Evolutionary conservation across 768 basidiomycete genomes (phyloP).

Genomic region (Infundibulicybe gibba): DNA sequence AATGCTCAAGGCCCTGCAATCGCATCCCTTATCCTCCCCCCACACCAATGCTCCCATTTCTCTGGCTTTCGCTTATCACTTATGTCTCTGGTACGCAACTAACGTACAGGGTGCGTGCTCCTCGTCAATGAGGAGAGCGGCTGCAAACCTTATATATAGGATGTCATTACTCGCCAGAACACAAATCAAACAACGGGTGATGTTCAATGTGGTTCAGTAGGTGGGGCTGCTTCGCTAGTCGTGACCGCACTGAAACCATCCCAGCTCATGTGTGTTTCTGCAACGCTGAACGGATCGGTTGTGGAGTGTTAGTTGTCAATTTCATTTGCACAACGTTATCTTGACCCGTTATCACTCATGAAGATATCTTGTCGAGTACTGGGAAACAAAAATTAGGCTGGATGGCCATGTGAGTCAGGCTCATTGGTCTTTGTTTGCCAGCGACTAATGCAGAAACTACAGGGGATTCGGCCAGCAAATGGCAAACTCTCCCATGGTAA

Average conservation of each 20-base stretch:
- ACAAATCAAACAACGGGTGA: slow-evolving; percentile 17
- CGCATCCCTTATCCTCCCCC: too few relatives aligned
- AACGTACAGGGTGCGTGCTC: too few relatives aligned
- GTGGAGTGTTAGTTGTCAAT: slow-evolving; percentile 33
- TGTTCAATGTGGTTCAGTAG: slow-evolving; percentile 20
- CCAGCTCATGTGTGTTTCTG: slow-evolving; percentile 46
- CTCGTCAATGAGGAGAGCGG: not conserved
- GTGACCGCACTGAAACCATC: slow-evolving; percentile 2
- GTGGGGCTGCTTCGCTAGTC: slow-evolving; percentile 1
- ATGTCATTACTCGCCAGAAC: too few relatives aligned
- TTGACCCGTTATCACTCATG: not conserved
- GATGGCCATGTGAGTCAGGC: slow-evolving; percentile 53
- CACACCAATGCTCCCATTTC: too few relatives aligned
- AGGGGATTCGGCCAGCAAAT: slow-evolving; percentile 61
- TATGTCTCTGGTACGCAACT: too few relatives aligned
- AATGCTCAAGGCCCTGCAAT: too few relatives aligned
- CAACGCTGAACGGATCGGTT: slow-evolving; percentile 38
- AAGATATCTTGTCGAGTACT: slow-evolving; percentile 47
- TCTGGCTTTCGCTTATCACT: too few relatives aligned
- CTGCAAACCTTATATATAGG: not conserved
- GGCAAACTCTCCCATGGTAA: slow-evolving; percentile 63
- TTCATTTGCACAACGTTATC: not conserved
- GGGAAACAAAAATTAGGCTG: slow-evolving; percentile 40
- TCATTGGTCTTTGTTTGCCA: not conserved
- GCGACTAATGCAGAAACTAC: slow-evolving; percentile 2